These are phyloP conservation scores for Salinomyces thailandicus DNA, from an alignment of 2,329 filamentous ascomycete genomes.

Conservation along the genomic window DNA sequence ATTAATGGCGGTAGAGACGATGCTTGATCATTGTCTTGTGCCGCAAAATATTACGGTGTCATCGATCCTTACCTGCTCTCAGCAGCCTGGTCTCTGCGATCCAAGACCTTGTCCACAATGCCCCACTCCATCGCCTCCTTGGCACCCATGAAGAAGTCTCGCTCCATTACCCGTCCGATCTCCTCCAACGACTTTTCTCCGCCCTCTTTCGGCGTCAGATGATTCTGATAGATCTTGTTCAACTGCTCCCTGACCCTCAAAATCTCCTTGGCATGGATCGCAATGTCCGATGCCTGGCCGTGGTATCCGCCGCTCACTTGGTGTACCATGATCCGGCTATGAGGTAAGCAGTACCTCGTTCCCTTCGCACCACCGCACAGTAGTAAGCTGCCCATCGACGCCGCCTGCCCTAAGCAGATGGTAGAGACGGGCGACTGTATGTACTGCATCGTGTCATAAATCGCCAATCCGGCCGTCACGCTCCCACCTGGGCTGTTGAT, in stretches of 20 bases:
- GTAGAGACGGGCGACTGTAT: conserved; percentile 88
- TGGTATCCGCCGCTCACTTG: conserved; percentile 72
- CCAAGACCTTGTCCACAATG: conserved; percentile 80
- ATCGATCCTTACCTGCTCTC: neutral
- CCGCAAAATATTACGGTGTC: neutral
- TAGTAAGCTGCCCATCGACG: conserved; percentile 86
- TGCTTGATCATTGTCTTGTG: neutral
- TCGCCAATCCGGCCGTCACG: conserved; percentile 73
- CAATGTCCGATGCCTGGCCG: conserved; percentile 66
- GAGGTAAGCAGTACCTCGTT: conserved; percentile 81
- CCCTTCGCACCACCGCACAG: conserved; percentile 77
- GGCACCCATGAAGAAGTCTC: conserved; percentile 87
- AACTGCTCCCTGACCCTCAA: conserved; percentile 72
- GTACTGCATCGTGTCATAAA: conserved; percentile 98
- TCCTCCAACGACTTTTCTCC: conserved; percentile 67
- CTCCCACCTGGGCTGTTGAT: conserved; percentile 95
- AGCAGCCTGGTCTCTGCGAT: conserved; percentile 41
- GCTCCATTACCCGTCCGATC: conserved; percentile 91
- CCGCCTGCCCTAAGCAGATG: conserved; percentile 88
- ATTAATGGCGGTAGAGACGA: neutral
- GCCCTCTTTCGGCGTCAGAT: conserved; percentile 65
- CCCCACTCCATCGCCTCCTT: conserved; percentile 82
- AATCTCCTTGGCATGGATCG: conserved; percentile 97
- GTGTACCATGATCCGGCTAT: conserved; percentile 93
- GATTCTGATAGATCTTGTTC: conserved; percentile 79